Percentiles rank a stretch among this genome's conserved stretches.
These are phyloP conservation scores for Kernera saxatilis DNA, from an alignment of 345 rosid genomes.

Conservation along the genomic window DNA sequence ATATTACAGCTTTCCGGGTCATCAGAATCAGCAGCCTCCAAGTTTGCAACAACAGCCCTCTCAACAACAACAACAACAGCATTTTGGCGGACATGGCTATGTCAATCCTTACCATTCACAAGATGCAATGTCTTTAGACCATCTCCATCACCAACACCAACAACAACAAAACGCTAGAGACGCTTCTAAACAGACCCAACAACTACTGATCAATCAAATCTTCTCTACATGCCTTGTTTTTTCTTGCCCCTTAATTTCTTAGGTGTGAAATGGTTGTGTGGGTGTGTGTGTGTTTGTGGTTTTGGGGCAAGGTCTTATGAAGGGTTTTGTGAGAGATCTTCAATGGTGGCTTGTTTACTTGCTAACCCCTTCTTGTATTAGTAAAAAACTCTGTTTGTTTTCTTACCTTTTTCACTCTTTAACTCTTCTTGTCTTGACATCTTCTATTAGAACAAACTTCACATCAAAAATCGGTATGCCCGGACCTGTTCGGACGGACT, in stretches of 20 bases:
- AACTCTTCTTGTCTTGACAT: neutral
- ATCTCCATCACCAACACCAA: conserved; percentile 20
- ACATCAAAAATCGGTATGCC: neutral
- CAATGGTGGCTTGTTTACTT: conserved; percentile 14
- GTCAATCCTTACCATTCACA: conserved; percentile 74
- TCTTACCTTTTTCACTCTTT: neutral
- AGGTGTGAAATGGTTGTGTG: neutral
- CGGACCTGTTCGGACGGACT: too few species aligned
- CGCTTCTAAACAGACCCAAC: conserved; percentile 65
- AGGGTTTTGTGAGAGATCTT: conserved; percentile 8
- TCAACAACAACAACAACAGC: conserved; percentile 68
- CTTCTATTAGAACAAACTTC: neutral
- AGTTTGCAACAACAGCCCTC: conserved; percentile 33
- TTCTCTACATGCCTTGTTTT: neutral
- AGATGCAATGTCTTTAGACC: conserved; percentile 66
- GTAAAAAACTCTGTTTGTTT: neutral
- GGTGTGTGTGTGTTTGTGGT: neutral
- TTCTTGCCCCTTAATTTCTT: neutral
- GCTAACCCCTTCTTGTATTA: conserved; percentile 16
- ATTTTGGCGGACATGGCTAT: conserved; percentile 59
- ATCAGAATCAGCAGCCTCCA: conserved; percentile 78
- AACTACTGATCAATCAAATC: conserved; percentile 49
- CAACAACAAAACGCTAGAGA: conserved; percentile 51
- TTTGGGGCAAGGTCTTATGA: neutral
- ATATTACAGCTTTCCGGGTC: conserved; percentile 83